Evolutionary conservation across 192 early-diverging fungal genomes (phyloP), one percentile per base, ranked within the genome.

Genomic region (Entomortierella chlamydospora): DNA sequence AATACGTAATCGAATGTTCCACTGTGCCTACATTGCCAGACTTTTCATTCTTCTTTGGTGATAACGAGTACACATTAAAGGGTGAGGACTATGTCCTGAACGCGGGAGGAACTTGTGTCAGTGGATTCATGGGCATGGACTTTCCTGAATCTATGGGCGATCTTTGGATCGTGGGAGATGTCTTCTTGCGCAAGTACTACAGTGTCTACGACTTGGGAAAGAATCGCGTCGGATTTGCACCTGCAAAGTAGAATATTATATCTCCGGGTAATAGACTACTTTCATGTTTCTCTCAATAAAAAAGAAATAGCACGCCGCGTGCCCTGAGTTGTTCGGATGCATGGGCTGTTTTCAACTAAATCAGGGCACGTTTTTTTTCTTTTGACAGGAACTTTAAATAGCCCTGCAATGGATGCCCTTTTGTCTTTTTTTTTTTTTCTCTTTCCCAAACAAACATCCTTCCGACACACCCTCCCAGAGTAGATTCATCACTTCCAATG

Each of bases 81-180:
- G 91, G 90, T 25, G 72, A 80, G 4, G 88, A 89, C 28, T 89
- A 86, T 43, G 69, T 85, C 56, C 71, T 89, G 41, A 68, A 82
- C 41, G 90, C 91, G 41, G 89, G 91, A 82, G 83, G 85, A 45
- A 84, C 86, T 64, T 94, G 92, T 77, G 87, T 94, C 37, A 91
- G 89, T 52, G 90, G 87, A 29, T 98, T 99, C 83, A 95, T 97
- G 92, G 97, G 96, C 41, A 89, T 96, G 80, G 96, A 97, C 64
- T 90, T 95, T 62, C 93, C 94, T 7, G 90, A 86, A 64, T 87
- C 86, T 12, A 76, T 90, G 30, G 91, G 90, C n/a, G 90, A 91
- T 34, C 88, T 95, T 57, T 95, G 94, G 94, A 94, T 95, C 51
- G 86, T 95, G 12, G 93, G 94, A 23, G 93, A 93, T 83, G 93